These are phyloP conservation scores for Aristolochia fimbriata DNA, from an alignment of 164 flowering plant genomes.

Conservation along the genomic window DNA sequence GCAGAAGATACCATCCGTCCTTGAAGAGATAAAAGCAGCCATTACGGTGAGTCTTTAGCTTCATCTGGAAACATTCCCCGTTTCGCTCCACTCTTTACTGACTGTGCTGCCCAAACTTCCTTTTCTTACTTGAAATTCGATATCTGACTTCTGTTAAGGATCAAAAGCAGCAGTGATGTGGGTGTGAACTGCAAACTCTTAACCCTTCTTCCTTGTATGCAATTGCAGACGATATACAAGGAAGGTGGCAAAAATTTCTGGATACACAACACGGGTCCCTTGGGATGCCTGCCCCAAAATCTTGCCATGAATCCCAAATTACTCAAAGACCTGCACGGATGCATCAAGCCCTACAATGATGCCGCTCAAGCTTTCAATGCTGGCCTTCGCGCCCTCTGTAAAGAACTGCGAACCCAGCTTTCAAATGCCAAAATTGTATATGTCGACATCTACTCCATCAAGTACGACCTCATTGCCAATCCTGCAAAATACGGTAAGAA, in stretches of 20 bases:
- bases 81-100: background rate
- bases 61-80: background rate
- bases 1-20: slow-evolving; percentile 32
- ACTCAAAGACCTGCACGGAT: slow-evolving; percentile 34
- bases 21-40: slow-evolving; percentile 36
- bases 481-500: slow-evolving; percentile 30
- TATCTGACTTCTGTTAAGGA: no score
- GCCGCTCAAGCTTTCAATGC: slow-evolving; percentile 38
- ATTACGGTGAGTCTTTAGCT: slow-evolving; percentile 12
- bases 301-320: slow-evolving; percentile 21
- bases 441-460: slow-evolving; percentile 41
- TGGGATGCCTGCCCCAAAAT: slow-evolving; percentile 49
- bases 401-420: slow-evolving; percentile 20
- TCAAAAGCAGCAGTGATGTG: no score
- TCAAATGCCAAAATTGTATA: slow-evolving; percentile 34
- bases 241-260: slow-evolving; percentile 56
- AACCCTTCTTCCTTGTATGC: no score
- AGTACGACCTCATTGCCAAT: slow-evolving; percentile 41
- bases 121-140: no score
- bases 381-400: slow-evolving; percentile 19
- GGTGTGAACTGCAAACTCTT: no score
- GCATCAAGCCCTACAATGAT: slow-evolving; percentile 31
- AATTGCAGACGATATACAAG: slow-evolving; percentile 28
- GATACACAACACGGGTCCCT: slow-evolving; percentile 55
- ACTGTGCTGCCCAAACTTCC: no score